Evolutionary conservation across 768 basidiomycete species (phyloP), one percentile per base, ranked within the genome.

Genomic region (Stropharia rugosoannulata): DNA sequence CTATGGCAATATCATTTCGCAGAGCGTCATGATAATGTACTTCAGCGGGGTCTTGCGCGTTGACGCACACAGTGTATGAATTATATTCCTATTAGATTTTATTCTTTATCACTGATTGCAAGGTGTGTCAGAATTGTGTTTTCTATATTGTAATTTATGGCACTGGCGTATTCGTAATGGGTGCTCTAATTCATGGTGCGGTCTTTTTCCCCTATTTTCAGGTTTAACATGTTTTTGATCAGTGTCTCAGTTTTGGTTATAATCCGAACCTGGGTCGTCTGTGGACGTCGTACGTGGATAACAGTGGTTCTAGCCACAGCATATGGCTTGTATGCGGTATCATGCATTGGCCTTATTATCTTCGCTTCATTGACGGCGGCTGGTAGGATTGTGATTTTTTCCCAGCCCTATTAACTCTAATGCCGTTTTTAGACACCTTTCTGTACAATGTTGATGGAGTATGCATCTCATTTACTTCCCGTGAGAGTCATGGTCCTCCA

Each of bases 1-100:
- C n/a, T 64, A 64, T 47, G 12, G 58, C 39, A 66, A 65, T 36
- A 49, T 65, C 12, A 35, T 40, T n/a, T 53, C 59, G 1, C 62
- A 63, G 50, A 35, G 53, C 11, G 11, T 42, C 5, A 53, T 63
- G 40, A 54, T 56, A n/a, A 35, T 55, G 11, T 40, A 56, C 22
- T 37, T 62, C 18, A 58, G 38, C 40, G 56, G 56, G 13, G 38
- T 55, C 8, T 12, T 45, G 12, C 22, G 46, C 19, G 39, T 53
- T 5, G 36, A 38, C 7, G n/a, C 29, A 5, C 54, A 50, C 6
- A 13, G 10, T 32, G 50, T 54, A 22, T n/a, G 56, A 36, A 12
- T 15, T 25, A 40, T 6, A 41, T 13, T 41, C 8, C 48, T 11
- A 11, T 47, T 18, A 15, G 41, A 18, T 15, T 43, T 22, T 22